Evolutionary conservation across 805 yeast species (phyloP).

Genomic region (Isabelozyma rhagii): DNA sequence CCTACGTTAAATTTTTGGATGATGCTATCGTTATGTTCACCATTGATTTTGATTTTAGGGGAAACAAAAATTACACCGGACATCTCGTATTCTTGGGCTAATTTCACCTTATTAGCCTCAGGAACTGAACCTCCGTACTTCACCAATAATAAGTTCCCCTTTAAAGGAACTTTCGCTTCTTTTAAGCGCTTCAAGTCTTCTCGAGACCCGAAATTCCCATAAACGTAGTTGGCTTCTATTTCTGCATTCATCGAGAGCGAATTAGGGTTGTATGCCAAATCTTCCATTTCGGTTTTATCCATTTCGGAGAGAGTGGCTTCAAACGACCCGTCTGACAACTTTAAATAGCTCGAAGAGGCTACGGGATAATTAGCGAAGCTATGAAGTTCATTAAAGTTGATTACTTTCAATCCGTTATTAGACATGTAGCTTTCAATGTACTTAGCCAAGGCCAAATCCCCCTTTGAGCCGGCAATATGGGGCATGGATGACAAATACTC

Average conservation of each 20-base stretch:
- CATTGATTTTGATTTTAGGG: conserved; percentile 15
- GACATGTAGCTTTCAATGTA: conserved; percentile 60
- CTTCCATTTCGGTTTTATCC: conserved; percentile 29
- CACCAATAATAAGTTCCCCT: conserved; percentile 55
- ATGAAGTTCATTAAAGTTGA: conserved; percentile 49
- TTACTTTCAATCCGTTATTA: conserved; percentile 52
- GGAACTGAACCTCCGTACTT: conserved; percentile 50
- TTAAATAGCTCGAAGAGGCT: conserved; percentile 24
- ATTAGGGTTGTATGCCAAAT: conserved; percentile 65
- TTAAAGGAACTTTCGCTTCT: conserved; percentile 33
- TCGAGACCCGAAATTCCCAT: conserved; percentile 63
- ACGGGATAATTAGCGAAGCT: conserved; percentile 67
- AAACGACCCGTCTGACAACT: conserved; percentile 29
- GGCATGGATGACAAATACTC: conserved; percentile 79
- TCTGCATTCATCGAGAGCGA: conserved; percentile 52
- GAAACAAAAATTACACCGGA: conserved; percentile 66
- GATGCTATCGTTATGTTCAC: conserved; percentile 28
- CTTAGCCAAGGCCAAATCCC: conserved; percentile 69
- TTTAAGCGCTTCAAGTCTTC: conserved; percentile 49
- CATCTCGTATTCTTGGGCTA: conserved; percentile 58
- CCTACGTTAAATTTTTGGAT: conserved; percentile 59
- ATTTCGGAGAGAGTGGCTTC: conserved; percentile 38
- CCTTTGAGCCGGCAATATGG: conserved; percentile 84
- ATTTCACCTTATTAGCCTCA: conserved; percentile 33
- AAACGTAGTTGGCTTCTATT: conserved; percentile 52